Evolutionary conservation across 2,329 filamentous ascomycete genomes (phyloP).

Genomic region (Sclerotinia borealis): DNA sequence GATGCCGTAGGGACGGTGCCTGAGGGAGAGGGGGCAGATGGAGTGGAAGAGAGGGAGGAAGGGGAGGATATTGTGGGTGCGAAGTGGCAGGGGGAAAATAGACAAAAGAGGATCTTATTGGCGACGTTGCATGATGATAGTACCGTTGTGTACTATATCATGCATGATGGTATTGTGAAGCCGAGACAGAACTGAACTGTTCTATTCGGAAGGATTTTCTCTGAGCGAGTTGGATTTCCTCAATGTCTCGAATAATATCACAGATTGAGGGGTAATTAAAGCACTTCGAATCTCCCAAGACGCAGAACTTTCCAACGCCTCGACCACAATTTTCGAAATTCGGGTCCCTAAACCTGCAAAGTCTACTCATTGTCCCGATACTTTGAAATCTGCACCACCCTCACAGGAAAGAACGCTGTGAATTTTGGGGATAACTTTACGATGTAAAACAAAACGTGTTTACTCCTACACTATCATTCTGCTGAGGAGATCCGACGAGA

Average conservation of each 20-base stretch:
- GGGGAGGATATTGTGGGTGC: conserved; percentile 31
- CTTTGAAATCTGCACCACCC: not conserved
- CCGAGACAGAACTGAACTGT: conserved; percentile 75
- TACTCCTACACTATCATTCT: not conserved
- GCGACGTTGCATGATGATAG: conserved; percentile 74
- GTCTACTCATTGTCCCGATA: not conserved
- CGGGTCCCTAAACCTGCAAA: not conserved
- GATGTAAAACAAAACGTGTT: too few species aligned
- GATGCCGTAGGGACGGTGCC: conserved; percentile 50
- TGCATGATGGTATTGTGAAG: conserved; percentile 83
- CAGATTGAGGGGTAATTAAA: not conserved
- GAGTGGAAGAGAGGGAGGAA: conserved; percentile 16
- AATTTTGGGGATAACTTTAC: not conserved
- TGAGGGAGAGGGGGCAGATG: conserved; percentile 27
- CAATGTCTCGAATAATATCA: not conserved
- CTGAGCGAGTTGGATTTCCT: not conserved
- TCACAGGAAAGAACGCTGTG: too few species aligned
- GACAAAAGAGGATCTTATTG: conserved; percentile 64
- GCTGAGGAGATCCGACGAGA: not conserved
- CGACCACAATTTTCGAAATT: not conserved
- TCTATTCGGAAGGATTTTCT: too few species aligned
- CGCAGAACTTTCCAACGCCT: not conserved
- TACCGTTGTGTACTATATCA: conserved; percentile 76
- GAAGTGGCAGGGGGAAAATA: conserved; percentile 40
- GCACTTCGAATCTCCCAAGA: not conserved